Evolutionary conservation across 495 filamentous ascomycete genomes (phyloP), one percentile per base, ranked within the genome.

Genomic region (Neurospora sp.): DNA sequence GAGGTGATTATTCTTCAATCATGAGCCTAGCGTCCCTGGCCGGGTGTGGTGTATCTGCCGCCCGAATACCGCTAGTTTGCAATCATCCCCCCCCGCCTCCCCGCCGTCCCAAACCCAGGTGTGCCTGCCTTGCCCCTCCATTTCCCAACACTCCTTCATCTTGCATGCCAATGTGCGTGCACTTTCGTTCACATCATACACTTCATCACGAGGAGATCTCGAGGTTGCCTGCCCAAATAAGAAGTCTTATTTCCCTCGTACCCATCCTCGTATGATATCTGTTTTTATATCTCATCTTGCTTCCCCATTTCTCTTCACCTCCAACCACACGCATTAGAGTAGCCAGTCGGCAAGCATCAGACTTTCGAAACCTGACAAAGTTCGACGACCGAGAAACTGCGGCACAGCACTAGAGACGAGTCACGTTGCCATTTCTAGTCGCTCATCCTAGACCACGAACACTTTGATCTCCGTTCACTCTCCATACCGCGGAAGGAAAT

Each of bases 61-160:
- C 24, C 48, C 48, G 24, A 59, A 62, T 62, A 62, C 54, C 54
- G 54, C 54, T 62, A 62, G 54, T 62, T 62, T 31, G 54, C 24
- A 62, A 28, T 62, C 54, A 15, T 28, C 24, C 24, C 24, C 24
- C 24, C 24, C 54, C 24, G 13, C 54, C 54, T 24, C 54, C 24
- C 54, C 54, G 54, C 54, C 54, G 54, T 62, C 54, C 24, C 54
- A 62, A 31, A 31, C 54, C 54, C 54, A 62, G 24, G 54, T 62
- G 54, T 62, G 54, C 54, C 54, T 31, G 54, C 24, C 72, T 71
- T 62, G 24, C 70, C 70, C 72, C 69, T 38, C 71, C 59, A 70
- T 72, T 69, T 75, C 69, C 74, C 34, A 42, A 39, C 39, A 5
- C 39, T 54, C 48, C 15, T 43, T 39, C 69, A 69, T 31, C 54